A percentile compares a stretch with the other conserved stretches of the same genome.
Evolutionary conservation across 1,139 yeast genomes (phyloP).

Genomic region (Candida sojae): DNA sequence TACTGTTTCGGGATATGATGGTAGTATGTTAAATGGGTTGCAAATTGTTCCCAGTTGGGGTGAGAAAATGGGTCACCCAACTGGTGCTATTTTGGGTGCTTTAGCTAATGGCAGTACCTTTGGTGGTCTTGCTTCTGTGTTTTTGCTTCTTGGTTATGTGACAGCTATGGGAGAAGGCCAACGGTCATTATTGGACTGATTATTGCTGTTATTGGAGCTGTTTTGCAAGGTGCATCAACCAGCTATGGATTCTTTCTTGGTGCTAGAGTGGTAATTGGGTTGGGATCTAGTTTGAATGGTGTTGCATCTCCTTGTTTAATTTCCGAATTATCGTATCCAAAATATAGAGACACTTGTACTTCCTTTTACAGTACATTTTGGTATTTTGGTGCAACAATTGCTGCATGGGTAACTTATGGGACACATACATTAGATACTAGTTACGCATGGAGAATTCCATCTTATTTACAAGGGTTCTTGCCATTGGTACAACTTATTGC

Average conservation of each 20-base stretch:
- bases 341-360: constrained; percentile 48
- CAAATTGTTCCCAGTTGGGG: constrained; percentile 44
- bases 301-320: constrained; percentile 43
- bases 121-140: constrained; percentile 22
- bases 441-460: constrained; percentile 48
- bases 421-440: constrained; percentile 32
- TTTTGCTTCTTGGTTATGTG: constrained; percentile 25
- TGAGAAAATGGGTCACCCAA: constrained; percentile 37
- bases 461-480: constrained; percentile 43
- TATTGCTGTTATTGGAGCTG: constrained; percentile 35
- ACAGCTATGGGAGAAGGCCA: constrained; percentile 35
- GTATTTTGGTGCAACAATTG: constrained; percentile 55
- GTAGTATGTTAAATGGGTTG: constrained; percentile 52
- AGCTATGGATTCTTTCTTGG: constrained; percentile 40
- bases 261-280: constrained; percentile 41
- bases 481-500: constrained; percentile 27
- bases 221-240: constrained; percentile 44
- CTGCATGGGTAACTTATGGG: constrained; percentile 57
- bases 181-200: constrained; percentile 28
- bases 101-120: constrained; percentile 35
- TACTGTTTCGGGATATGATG: constrained; percentile 54
- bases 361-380: constrained; percentile 51
- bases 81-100: constrained; percentile 47
- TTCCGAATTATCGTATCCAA: constrained; percentile 47
- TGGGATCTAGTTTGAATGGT: constrained; percentile 38